Conservation (phyloP, 2,329 filamentous ascomycete species). For the Phialemonium atrogriseum region DNA sequence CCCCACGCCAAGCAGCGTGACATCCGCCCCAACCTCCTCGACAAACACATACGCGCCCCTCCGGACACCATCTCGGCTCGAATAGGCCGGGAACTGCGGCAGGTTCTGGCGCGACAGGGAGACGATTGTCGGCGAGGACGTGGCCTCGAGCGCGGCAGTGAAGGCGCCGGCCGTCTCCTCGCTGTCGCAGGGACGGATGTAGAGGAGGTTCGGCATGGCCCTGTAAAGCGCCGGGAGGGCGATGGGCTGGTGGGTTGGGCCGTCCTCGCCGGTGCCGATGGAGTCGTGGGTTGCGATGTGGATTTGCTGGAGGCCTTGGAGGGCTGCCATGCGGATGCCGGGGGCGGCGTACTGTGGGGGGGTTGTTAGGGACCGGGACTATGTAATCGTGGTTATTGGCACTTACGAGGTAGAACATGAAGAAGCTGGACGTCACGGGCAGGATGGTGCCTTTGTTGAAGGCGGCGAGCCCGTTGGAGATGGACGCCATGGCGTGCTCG, state of each 20-base stretch:
- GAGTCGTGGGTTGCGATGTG: conserved; percentile 46
- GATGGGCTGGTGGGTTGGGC: conserved; percentile 48
- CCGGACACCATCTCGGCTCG: conserved; percentile 23
- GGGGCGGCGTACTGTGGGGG: too few species aligned
- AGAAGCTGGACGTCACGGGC: conserved; percentile 45
- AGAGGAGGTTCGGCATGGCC: conserved; percentile 45
- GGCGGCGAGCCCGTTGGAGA: conserved; percentile 51
- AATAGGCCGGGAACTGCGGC: conserved; percentile 22
- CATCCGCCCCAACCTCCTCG: conserved; percentile 22
- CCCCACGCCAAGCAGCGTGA: conserved; percentile 30
- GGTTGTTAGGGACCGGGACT: too few species aligned
- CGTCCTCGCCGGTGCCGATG: conserved; percentile 45
- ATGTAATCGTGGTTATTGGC: too few species aligned
- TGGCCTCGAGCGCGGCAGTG: conserved; percentile 23
- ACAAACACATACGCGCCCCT: conserved; percentile 31
- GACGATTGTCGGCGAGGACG: conserved; percentile 30
- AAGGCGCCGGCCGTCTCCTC: conserved; percentile 43
- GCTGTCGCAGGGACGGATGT: conserved; percentile 44
- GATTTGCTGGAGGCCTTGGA: conserved; percentile 39
- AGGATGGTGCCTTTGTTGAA: conserved; percentile 40
- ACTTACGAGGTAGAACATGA: conserved; percentile 43
- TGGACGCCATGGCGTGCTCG: conserved; percentile 52
- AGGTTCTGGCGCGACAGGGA: conserved; percentile 32
- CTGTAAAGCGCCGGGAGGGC: conserved; percentile 41
- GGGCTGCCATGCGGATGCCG: too few species aligned